phyloP scores from a whole-genome alignment of 139 green algal species.

The Chlamydomonas applanata region DNA sequence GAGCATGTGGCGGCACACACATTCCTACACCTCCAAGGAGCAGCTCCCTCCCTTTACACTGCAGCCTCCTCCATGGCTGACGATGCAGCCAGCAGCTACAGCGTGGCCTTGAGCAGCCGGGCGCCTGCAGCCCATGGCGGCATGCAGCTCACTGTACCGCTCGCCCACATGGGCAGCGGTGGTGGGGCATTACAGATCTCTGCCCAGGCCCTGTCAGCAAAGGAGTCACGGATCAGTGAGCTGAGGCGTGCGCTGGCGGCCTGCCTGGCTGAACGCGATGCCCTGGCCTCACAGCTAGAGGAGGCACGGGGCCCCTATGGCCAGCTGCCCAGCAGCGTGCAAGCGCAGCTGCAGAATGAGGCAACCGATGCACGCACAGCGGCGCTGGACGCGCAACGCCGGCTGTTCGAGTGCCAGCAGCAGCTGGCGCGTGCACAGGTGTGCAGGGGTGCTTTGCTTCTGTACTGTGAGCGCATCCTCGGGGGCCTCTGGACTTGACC shows the following conservation, averaged over 20 bases:
- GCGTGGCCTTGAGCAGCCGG: not conserved
- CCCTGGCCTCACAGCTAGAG: conserved; percentile 13
- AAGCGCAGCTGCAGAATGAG: conserved; percentile 20
- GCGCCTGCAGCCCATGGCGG: not conserved
- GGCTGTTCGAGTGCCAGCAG: conserved; percentile 11
- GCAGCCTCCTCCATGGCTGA: not conserved
- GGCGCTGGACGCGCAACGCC: not conserved
- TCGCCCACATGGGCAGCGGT: not conserved
- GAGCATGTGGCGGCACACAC: no score
- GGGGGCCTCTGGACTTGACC: no score
- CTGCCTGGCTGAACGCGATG: conserved; percentile 13
- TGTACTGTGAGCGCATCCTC: no score
- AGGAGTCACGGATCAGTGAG: conserved; percentile 40
- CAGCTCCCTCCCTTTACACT: not conserved
- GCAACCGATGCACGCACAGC: not conserved
- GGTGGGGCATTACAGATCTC: conserved; percentile 1
- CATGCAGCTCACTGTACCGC: not conserved
- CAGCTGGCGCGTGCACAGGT: conserved; percentile 16
- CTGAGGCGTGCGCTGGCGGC: conserved; percentile 31
- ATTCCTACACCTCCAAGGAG: no score
- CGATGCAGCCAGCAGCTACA: not conserved
- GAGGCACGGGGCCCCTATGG: not conserved
- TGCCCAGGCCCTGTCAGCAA: conserved; percentile 9
- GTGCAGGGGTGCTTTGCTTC: not conserved
- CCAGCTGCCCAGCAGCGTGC: not conserved